These are phyloP conservation scores for Melaleuca quinquenervia DNA, from an alignment of 345 rosid genomes.

Conservation along the genomic window DNA sequence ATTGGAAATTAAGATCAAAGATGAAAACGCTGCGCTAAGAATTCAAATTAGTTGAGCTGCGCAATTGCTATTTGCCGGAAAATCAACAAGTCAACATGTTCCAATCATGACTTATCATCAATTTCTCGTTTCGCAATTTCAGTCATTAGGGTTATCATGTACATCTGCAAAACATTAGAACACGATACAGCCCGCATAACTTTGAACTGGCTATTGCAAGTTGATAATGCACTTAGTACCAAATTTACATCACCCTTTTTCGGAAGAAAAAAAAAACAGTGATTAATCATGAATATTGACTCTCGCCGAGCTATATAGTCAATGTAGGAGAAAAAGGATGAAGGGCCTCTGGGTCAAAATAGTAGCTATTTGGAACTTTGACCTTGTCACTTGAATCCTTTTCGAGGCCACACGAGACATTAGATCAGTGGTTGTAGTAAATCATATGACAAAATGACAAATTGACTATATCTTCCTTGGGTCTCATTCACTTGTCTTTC, in stretches of 20 bases:
- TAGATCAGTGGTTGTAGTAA: not conserved
- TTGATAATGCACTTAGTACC: not conserved
- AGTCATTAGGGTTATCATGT: not conserved
- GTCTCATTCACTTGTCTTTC: not conserved
- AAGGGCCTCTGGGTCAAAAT: not conserved
- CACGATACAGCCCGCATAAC: not conserved
- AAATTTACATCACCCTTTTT: not conserved
- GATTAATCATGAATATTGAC: not conserved
- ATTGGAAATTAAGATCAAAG: not conserved
- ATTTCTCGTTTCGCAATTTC: not conserved
- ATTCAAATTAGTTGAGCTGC: not conserved
- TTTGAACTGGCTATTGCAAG: not conserved
- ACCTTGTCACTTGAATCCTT: not conserved
- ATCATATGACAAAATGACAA: not conserved
- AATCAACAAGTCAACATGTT: not conserved
- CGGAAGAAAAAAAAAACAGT: not conserved
- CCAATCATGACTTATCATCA: not conserved
- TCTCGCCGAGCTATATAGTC: not conserved
- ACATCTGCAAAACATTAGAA: not conserved
- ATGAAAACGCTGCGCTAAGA: not conserved
- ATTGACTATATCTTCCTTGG: not conserved
- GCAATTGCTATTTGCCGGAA: not conserved
- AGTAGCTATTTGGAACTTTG: not conserved
- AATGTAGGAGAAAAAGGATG: not conserved
- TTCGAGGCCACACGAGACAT: not conserved